phyloP scores from a whole-genome alignment of 805 yeast species.

The Candida silvicultrix region DNA sequence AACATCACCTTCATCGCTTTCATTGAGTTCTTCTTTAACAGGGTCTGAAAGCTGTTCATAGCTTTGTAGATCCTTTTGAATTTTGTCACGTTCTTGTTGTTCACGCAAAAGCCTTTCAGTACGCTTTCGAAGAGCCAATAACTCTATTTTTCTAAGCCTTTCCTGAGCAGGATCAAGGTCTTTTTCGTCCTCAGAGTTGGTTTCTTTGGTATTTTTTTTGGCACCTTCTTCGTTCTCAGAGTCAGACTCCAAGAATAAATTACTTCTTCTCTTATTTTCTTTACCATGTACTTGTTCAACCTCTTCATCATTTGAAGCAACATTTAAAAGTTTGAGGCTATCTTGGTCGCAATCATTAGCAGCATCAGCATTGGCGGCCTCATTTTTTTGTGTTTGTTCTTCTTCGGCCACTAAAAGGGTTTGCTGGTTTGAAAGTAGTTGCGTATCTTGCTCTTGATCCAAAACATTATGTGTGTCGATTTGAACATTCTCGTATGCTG shows the following conservation, averaged over 20 bases:
- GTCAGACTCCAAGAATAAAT: background rate
- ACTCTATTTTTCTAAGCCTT: slow-evolving; percentile 8
- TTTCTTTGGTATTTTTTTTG: too few relatives aligned
- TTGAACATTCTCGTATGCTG: background rate
- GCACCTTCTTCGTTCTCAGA: slow-evolving; percentile 1
- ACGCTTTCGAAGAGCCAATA: slow-evolving; percentile 17
- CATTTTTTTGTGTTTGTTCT: too few relatives aligned
- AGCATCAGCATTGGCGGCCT: too few relatives aligned
- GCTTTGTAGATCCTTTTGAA: slow-evolving; percentile 4
- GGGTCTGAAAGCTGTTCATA: background rate
- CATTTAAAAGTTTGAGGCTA: too few relatives aligned
- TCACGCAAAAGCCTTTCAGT: slow-evolving; percentile 14
- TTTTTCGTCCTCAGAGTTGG: background rate
- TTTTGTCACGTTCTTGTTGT: slow-evolving; percentile 10
- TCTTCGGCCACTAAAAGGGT: background rate
- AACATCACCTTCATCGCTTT: slow-evolving; percentile 4
- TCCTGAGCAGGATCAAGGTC: background rate
- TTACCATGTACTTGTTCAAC: background rate
- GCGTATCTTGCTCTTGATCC: background rate
- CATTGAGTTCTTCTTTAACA: background rate
- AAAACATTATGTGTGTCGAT: background rate
- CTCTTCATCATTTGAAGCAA: background rate
- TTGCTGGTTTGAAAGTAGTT: background rate
- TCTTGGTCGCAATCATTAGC: too few relatives aligned
- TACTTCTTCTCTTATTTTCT: background rate